Conservation (phyloP, 495 filamentous ascomycete species). For the Penicillium maclennaniae region DNA sequence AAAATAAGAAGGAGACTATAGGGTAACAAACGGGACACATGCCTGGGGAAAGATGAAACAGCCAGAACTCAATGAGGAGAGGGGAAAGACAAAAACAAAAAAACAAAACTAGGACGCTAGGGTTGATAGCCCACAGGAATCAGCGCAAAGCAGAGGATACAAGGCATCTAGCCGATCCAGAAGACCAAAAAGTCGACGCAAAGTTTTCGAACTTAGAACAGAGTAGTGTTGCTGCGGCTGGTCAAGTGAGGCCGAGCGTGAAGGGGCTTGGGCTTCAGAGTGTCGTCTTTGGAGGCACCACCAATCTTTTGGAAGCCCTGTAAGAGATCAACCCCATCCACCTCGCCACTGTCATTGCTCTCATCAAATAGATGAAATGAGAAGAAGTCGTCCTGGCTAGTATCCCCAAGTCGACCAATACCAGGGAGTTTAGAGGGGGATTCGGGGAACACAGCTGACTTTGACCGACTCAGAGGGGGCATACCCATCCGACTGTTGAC, state of each 20-base stretch:
- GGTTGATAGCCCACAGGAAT: background rate
- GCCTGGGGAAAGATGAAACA: conserved; percentile 3
- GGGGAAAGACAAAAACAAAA: background rate
- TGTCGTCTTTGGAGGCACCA: conserved; percentile 37
- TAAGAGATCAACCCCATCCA: conserved; percentile 74
- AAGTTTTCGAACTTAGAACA: conserved; percentile 28
- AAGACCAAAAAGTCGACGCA: background rate
- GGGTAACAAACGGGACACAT: background rate
- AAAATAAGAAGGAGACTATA: conserved; percentile 9
- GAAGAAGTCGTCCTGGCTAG: conserved; percentile 59
- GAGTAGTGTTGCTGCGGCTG: conserved; percentile 40
- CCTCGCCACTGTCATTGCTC: conserved; percentile 49
- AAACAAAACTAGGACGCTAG: conserved; percentile 7
- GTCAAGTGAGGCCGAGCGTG: conserved; percentile 38
- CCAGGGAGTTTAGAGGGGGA: conserved; percentile 48
- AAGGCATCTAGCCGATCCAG: conserved; percentile 1
- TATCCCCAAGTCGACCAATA: conserved; percentile 53
- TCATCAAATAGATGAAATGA: conserved; percentile 57
- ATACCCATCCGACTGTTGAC: conserved; percentile 48
- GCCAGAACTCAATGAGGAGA: background rate
- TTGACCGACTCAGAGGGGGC: conserved; percentile 34
- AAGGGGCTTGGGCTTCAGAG: conserved; percentile 25
- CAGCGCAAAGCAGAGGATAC: background rate
- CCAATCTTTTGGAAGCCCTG: conserved; percentile 91
- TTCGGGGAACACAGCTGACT: conserved; percentile 44